These are phyloP conservation scores for Exophiala bonariae DNA, from an alignment of 2,329 filamentous ascomycete genomes.

Conservation along the genomic window DNA sequence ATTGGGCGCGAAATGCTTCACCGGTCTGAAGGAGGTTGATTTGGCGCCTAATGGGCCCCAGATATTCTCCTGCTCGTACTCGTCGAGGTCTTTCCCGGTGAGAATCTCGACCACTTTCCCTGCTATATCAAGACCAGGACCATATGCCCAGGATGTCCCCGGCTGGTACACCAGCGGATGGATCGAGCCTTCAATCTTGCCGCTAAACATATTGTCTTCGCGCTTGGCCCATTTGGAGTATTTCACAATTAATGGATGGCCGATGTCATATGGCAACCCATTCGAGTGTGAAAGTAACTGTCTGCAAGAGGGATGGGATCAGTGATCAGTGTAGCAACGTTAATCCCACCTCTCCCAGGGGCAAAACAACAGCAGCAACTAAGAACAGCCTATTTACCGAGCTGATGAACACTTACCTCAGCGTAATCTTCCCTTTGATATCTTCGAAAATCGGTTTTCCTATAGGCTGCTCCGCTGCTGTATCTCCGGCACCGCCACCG, in stretches of 20 bases:
- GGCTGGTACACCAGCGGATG: slow-evolving; percentile 57
- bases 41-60: slow-evolving; percentile 46
- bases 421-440: slow-evolving; percentile 14
- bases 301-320: slow-evolving; percentile 30
- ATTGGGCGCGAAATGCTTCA: slow-evolving; percentile 6
- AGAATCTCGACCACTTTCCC: slow-evolving; percentile 52
- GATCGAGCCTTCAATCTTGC: slow-evolving; percentile 30
- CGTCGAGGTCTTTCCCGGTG: slow-evolving; percentile 39
- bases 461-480: slow-evolving; percentile 7
- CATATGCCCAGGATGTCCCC: slow-evolving; percentile 53
- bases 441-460: slow-evolving; percentile 12
- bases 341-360: too few species aligned
- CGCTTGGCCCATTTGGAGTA: slow-evolving; percentile 10
- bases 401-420: slow-evolving; percentile 8
- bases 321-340: too few species aligned
- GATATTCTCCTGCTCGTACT: slow-evolving; percentile 46
- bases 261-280: slow-evolving; percentile 13
- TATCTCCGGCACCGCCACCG: not conserved
- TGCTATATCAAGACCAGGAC: slow-evolving; percentile 53
- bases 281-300: slow-evolving; percentile 14
- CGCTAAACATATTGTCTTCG: slow-evolving; percentile 24
- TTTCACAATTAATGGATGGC: slow-evolving; percentile 10
- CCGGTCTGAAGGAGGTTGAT: slow-evolving; percentile 49
- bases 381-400: not conserved
- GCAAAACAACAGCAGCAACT: too few species aligned